A percentile compares a stretch with the other conserved stretches of the same genome.
phyloP scores from a whole-genome alignment of 441 rosid genomes.

The Bruguiera hainesii region DNA sequence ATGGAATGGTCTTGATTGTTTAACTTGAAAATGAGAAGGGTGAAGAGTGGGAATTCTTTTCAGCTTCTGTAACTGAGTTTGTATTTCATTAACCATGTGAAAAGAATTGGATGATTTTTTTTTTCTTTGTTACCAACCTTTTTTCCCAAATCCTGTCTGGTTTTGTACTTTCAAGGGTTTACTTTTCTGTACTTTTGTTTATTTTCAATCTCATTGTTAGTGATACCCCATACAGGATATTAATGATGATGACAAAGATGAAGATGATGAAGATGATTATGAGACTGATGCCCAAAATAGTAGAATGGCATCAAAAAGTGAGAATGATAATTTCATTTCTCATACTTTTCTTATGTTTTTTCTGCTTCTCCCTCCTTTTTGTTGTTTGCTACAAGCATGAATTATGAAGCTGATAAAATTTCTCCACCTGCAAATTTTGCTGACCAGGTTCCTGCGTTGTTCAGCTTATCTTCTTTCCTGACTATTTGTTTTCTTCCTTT shows the following conservation, averaged over 20 bases:
- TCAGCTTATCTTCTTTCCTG: neutral
- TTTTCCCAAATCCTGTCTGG: too few species aligned
- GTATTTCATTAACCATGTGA: too few species aligned
- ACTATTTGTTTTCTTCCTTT: neutral
- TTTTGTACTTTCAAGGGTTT: neutral
- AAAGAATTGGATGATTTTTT: too few species aligned
- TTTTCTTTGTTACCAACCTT: too few species aligned
- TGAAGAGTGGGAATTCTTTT: too few species aligned
- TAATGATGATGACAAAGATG: slow-evolving; percentile 36
- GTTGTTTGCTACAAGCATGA: neutral
- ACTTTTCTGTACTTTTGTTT: neutral
- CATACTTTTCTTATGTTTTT: neutral
- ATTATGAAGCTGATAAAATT: neutral
- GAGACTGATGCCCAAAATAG: slow-evolving; percentile 27
- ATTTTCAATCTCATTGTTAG: neutral
- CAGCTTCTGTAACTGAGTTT: too few species aligned
- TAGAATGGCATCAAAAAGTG: slow-evolving; percentile 65
- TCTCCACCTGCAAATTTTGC: neutral
- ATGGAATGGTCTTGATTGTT: too few species aligned
- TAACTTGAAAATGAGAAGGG: too few species aligned
- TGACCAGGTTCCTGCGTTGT: neutral
- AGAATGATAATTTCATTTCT: slow-evolving; percentile 17
- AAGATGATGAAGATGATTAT: slow-evolving; percentile 31
- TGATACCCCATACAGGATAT: slow-evolving; percentile 26
- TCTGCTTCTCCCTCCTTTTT: neutral